Percentiles rank a stretch among this genome's conserved stretches.
Evolutionary conservation across 2,329 filamentous ascomycete genomes (phyloP).

Genomic region (Whalleya microplaca): DNA sequence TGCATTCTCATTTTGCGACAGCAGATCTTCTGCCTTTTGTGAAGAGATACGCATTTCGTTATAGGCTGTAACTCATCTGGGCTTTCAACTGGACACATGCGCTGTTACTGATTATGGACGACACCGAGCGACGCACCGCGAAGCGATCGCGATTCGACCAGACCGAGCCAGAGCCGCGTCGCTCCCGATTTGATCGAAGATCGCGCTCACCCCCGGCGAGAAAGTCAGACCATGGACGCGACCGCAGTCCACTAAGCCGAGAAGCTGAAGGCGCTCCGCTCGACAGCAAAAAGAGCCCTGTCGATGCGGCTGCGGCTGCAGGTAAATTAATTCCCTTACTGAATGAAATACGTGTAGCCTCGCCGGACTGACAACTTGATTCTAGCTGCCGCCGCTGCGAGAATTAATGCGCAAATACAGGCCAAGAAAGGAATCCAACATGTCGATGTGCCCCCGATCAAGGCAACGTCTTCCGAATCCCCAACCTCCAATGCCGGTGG

Average conservation of each 20-base stretch:
- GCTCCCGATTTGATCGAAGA: conserved; percentile 87
- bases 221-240: conserved; percentile 71
- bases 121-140: conserved; percentile 70
- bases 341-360: neutral
- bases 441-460: conserved; percentile 84
- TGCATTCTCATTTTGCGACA: neutral
- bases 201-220: conserved; percentile 79
- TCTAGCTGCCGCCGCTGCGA: conserved; percentile 82
- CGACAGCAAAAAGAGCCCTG: conserved; percentile 50
- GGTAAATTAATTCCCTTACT: conserved; percentile 55
- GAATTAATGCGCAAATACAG: conserved; percentile 82
- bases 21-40: neutral
- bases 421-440: conserved; percentile 89
- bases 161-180: conserved; percentile 77
- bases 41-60: neutral
- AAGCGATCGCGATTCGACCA: conserved; percentile 96
- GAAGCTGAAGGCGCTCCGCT: conserved; percentile 42
- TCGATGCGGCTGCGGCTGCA: conserved; percentile 77
- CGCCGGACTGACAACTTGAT: conserved; percentile 32
- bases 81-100: neutral
- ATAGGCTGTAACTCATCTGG: neutral
- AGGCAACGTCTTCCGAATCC: conserved; percentile 54
- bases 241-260: conserved; percentile 74
- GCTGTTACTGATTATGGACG: conserved; percentile 62
- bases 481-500: conserved; percentile 43